phyloP scores from a whole-genome alignment of 2,329 filamentous ascomycete species.

The Arthrobotrys conoides region DNA sequence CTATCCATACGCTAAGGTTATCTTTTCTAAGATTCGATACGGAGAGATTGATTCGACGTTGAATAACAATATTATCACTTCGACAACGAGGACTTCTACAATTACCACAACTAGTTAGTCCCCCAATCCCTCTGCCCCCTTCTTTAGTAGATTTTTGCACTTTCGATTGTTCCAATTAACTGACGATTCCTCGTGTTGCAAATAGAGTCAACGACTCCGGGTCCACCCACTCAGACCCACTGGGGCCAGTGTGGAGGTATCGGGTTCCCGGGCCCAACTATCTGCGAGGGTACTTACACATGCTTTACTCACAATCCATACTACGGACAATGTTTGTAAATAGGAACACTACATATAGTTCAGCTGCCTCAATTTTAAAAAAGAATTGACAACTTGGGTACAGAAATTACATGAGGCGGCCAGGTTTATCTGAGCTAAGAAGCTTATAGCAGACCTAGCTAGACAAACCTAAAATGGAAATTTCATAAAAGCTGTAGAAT shows the following conservation, averaged over 20 bases:
- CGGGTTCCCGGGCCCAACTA: conserved; percentile 60
- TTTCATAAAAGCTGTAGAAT: background rate
- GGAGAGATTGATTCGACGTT: conserved; percentile 74
- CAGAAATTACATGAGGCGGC: no score
- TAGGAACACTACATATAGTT: background rate
- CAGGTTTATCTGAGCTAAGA: no score
- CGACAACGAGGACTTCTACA: conserved; percentile 25
- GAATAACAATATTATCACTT: background rate
- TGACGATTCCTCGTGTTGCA: background rate
- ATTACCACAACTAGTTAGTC: background rate
- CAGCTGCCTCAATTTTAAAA: no score
- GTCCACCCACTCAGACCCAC: conserved; percentile 6
- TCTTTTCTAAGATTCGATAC: conserved; percentile 74
- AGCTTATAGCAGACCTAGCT: background rate
- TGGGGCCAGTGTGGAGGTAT: conserved; percentile 55
- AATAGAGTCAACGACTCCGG: background rate
- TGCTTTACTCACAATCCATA: conserved; percentile 62
- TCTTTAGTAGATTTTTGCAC: background rate
- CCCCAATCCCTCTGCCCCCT: no score
- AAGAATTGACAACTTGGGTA: no score
- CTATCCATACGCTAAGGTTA: conserved; percentile 70
- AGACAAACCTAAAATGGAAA: background rate
- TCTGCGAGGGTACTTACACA: conserved; percentile 54
- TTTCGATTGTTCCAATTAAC: background rate
- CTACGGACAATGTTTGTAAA: conserved; percentile 63